Conservation (phyloP, 2,329 filamentous ascomycete species). For the Fusarium avenaceum region DNA sequence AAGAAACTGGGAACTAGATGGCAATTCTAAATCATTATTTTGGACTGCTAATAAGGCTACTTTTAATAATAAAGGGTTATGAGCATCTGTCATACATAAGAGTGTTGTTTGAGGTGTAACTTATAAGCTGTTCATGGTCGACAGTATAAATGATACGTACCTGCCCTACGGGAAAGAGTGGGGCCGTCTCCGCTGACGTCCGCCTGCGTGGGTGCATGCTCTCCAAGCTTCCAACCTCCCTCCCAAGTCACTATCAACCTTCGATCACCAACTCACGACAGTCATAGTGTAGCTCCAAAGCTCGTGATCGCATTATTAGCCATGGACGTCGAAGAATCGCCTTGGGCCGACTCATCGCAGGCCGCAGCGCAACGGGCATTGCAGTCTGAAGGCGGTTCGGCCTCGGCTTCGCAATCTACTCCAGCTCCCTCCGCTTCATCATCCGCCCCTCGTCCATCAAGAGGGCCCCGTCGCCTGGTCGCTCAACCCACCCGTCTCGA, state of each 20-base stretch:
- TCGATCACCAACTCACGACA: constrained; percentile 23
- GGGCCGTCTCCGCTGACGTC: constrained; percentile 45
- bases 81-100: neutral
- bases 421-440: constrained; percentile 50
- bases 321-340: constrained; percentile 68
- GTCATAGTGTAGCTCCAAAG: constrained; percentile 11
- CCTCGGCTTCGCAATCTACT: constrained; percentile 50
- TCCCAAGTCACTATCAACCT: constrained; percentile 25
- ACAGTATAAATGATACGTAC: constrained; percentile 29
- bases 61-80: neutral
- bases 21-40: neutral
- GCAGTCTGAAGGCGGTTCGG: constrained; percentile 48
- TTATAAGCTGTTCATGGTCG: neutral
- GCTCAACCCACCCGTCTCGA: constrained; percentile 84
- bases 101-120: neutral
- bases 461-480: constrained; percentile 73
- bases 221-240: constrained; percentile 46
- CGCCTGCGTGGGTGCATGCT: constrained; percentile 30
- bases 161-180: constrained; percentile 38
- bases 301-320: constrained; percentile 30
- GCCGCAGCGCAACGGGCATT: constrained; percentile 52
- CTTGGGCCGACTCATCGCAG: constrained; percentile 65
- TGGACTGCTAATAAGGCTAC: neutral
- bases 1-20: constrained; percentile 4
- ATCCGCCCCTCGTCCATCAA: constrained; percentile 58